These are phyloP conservation scores for Lentinus polychrous DNA, from an alignment of 1,284 basidiomycete genomes.

Conservation along the genomic window DNA sequence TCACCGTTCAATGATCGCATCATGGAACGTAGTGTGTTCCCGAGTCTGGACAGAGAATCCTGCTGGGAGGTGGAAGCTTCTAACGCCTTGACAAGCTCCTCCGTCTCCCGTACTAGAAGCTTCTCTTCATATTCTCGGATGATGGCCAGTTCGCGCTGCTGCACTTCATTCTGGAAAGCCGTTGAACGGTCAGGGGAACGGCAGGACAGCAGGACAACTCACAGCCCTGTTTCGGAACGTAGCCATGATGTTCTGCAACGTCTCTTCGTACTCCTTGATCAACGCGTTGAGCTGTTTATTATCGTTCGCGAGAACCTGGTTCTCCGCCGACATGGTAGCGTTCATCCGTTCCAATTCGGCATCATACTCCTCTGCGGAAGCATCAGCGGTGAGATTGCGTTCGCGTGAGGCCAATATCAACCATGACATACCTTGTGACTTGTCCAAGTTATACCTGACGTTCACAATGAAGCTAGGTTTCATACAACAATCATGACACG, in stretches of 20 bases:
- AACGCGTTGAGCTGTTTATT: slow-evolving; percentile 91
- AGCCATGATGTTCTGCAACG: slow-evolving; percentile 93
- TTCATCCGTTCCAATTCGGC: slow-evolving; percentile 93
- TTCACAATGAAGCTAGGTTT: slow-evolving; percentile 2
- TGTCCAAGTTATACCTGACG: slow-evolving; percentile 82
- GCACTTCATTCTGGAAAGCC: slow-evolving; percentile 76
- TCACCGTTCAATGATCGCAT: slow-evolving; percentile 75
- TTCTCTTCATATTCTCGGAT: slow-evolving; percentile 89
- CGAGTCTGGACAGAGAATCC: slow-evolving; percentile 66
- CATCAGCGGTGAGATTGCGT: background rate
- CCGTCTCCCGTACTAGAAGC: slow-evolving; percentile 72
- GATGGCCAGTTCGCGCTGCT: slow-evolving; percentile 87
- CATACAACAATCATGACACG: slow-evolving; percentile 20
- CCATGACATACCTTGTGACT: slow-evolving; percentile 64
- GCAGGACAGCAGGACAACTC: slow-evolving; percentile 28
- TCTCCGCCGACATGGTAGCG: slow-evolving; percentile 75
- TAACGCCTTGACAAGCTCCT: slow-evolving; percentile 58
- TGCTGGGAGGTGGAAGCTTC: slow-evolving; percentile 59
- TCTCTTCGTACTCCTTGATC: slow-evolving; percentile 95
- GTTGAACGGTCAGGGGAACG: slow-evolving; percentile 6
- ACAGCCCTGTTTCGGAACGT: slow-evolving; percentile 90
- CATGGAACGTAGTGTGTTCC: slow-evolving; percentile 66
- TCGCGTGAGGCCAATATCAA: background rate
- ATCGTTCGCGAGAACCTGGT: slow-evolving; percentile 84
- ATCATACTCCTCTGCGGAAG: slow-evolving; percentile 77